Percentiles rank a stretch among this genome's conserved stretches.
phyloP scores from a whole-genome alignment of 2,329 filamentous ascomycete genomes.

The Cytospora mali region DNA sequence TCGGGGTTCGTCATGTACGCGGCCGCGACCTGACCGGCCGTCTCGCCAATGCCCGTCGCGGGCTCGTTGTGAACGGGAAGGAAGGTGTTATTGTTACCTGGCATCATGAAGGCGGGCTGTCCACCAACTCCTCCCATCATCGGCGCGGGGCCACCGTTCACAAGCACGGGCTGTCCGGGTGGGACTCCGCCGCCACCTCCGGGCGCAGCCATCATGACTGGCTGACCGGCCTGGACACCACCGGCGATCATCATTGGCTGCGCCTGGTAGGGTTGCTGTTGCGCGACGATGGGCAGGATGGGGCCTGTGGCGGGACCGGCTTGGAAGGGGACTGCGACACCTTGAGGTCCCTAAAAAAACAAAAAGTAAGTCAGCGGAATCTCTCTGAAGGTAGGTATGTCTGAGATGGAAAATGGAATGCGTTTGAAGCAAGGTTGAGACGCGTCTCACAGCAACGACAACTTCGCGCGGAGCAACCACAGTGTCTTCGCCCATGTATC shows the following conservation, averaged over 20 bases:
- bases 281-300: constrained; percentile 31
- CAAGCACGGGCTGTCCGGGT: constrained; percentile 22
- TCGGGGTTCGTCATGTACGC: constrained; percentile 54
- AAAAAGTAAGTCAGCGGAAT: constrained; percentile 25
- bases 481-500: constrained; percentile 12
- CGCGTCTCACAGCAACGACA: constrained; percentile 18
- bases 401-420: neutral
- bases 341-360: constrained; percentile 28
- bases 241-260: constrained; percentile 28
- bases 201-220: constrained; percentile 27
- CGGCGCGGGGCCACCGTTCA: constrained; percentile 23
- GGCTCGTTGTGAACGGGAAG: constrained; percentile 46
- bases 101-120: constrained; percentile 38
- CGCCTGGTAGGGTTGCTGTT: constrained; percentile 28
- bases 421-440: neutral
- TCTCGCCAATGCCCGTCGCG: constrained; percentile 55
- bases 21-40: constrained; percentile 48
- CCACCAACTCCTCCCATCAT: constrained; percentile 28
- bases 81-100: constrained; percentile 42
- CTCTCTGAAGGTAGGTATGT: neutral
- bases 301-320: constrained; percentile 27
- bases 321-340: constrained; percentile 29
- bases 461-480: constrained; percentile 21
- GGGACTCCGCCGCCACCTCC: constrained; percentile 20
- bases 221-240: constrained; percentile 17